Conservation (phyloP, 305 asterid species). For the Fraxinus sp. region DNA sequence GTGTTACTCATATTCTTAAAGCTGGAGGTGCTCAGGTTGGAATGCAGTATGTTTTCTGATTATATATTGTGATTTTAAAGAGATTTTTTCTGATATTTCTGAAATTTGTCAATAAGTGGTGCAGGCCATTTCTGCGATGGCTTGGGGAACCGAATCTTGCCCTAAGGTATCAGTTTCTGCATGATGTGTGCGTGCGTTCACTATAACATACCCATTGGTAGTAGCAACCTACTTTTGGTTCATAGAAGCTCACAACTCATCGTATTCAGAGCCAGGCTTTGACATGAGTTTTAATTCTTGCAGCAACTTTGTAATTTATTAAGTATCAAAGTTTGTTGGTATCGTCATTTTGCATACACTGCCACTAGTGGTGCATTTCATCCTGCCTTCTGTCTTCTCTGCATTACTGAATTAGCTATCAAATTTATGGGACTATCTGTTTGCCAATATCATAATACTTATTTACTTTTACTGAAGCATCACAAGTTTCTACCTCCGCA, state of each 20-base stretch:
- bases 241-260: neutral
- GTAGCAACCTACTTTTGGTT: neutral
- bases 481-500: neutral
- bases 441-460: neutral
- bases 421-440: neutral
- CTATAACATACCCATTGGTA: neutral
- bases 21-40: conserved; percentile 98
- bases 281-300: neutral
- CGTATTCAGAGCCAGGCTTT: neutral
- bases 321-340: neutral
- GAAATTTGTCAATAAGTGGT: conserved; percentile 9
- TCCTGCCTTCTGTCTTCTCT: neutral
- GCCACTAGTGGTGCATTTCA: neutral
- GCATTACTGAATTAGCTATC: neutral
- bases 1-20: conserved; percentile 92
- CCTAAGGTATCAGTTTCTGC: conserved; percentile 68
- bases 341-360: neutral
- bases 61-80: conserved; percentile 5
- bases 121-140: conserved; percentile 97
- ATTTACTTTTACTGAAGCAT: neutral
- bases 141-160: conserved; percentile 96
- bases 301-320: neutral
- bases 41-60: conserved; percentile 2
- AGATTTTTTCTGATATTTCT: conserved; percentile 19
- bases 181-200: conserved; percentile 3